Evolutionary conservation across 208 protist genomes (phyloP).

Genomic region (Acanthamoeba royreba): DNA sequence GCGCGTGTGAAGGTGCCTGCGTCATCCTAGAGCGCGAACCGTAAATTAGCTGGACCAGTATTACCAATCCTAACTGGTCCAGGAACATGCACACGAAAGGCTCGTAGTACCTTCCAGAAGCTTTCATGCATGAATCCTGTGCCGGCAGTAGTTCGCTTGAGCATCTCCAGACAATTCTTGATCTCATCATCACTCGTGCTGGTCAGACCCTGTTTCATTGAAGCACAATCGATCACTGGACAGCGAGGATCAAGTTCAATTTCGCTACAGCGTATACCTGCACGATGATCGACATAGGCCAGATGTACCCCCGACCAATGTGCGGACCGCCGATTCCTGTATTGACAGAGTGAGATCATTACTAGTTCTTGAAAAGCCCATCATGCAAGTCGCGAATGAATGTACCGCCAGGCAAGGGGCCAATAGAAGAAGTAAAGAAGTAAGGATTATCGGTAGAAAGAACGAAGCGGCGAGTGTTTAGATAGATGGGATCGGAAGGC

Average conservation of each 20-base stretch:
- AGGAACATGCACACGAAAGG: too few relatives aligned
- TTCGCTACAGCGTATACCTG: conserved; percentile 27
- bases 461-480: neutral
- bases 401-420: neutral
- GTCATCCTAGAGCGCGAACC: neutral
- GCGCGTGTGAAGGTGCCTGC: conserved; percentile 47
- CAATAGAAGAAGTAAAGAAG: neutral
- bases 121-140: conserved; percentile 62
- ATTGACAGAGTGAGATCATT: neutral
- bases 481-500: conserved; percentile 26
- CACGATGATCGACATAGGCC: conserved; percentile 68
- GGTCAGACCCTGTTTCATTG: neutral
- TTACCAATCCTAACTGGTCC: too few relatives aligned
- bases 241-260: neutral
- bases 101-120: conserved; percentile 60
- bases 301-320: conserved; percentile 48
- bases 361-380: too few relatives aligned
- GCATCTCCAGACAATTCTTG: neutral
- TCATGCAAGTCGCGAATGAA: too few relatives aligned
- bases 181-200: conserved; percentile 51
- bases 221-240: neutral
- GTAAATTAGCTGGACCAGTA: too few relatives aligned
- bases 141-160: neutral
- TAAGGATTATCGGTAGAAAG: neutral
- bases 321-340: conserved; percentile 60